Evolutionary conservation across 176 grass and related monocot genomes (phyloP).

Genomic region (Tuctoria greenei): DNA sequence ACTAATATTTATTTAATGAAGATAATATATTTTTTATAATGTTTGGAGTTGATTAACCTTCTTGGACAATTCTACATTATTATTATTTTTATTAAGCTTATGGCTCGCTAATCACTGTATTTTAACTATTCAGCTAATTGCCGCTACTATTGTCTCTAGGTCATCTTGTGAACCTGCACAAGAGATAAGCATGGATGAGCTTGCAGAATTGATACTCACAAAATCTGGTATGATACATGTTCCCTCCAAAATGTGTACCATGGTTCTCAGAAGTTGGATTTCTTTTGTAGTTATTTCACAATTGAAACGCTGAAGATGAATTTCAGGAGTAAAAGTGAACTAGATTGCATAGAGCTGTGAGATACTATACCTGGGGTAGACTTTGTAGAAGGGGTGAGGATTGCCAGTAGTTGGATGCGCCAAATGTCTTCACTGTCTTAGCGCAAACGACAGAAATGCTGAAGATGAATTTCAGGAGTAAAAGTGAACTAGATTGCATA

Average conservation of each 20-base stretch:
- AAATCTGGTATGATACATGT: constrained; percentile 65
- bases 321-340: background rate
- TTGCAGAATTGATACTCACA: constrained; percentile 73
- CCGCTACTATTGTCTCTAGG: constrained; percentile 41
- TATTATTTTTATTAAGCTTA: background rate
- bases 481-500: background rate
- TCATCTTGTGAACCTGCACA: constrained; percentile 65
- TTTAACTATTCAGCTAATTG: constrained; percentile 19
- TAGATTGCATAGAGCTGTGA: background rate
- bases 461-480: constrained; percentile 16
- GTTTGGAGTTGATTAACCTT: background rate
- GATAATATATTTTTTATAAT: background rate
- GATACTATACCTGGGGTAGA: background rate
- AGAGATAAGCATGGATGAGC: constrained; percentile 78
- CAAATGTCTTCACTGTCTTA: background rate
- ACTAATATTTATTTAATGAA: background rate
- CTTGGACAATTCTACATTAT: background rate
- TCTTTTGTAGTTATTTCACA: background rate
- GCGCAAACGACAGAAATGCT: constrained; percentile 29
- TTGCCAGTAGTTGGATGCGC: constrained; percentile 1
- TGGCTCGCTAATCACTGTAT: constrained; percentile 16
- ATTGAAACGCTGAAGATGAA: constrained; percentile 33
- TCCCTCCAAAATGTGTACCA: background rate
- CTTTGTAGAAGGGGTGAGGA: background rate
- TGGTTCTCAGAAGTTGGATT: constrained; percentile 29